Base-by-base conservation (phyloP, 106 monocot species). In the Dactylorhiza incarnata region DNA sequence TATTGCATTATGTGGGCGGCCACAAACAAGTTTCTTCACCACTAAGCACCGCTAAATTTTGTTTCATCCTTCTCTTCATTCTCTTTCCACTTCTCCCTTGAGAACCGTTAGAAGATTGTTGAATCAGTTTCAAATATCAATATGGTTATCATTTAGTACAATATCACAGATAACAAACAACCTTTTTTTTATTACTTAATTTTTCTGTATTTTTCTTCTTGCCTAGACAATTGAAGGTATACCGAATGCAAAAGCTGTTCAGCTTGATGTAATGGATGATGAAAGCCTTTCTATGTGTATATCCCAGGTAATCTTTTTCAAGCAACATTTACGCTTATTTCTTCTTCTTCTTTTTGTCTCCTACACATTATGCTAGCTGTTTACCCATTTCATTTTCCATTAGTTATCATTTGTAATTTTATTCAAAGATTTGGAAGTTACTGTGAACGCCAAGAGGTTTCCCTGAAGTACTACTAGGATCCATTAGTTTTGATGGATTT, bases 181-280 rank as follows among this genome's bases (percentile, higher is more conserved):
- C 22, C 5, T 48, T 69, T 23, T 71, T n/a, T 72, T 22, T 11
- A 11, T 72, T 49, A 0, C 49, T 72, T 16, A 72, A 11, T 11
- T 49, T 8, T 49, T 19, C 7, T 49, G 3, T 48, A 20, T 48
- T 72, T 72, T 56, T 61, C 62, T 76, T n/a, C 55, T 45, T 69
- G 50, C 88, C 76, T 82, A 97, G 99, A 88, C 82, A 23, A 81
- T 89, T 80, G 88, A 87, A 77, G 91, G 99, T 59, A 94, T 99
- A 73, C 74, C 77, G n/a, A 89, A 99, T 70, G 76, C 89, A 73
- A 94, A 63, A 88, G 89, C 99, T 73, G 44, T 91, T 76, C 89
- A 94, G 71, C 91, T 99, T 70, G 91, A 99, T 89, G 89, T 83
- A 51, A 85, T 48, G 50, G 89, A 99, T 79, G 55, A 78, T 73